These are phyloP conservation scores for Mortierella sp. DNA, from an alignment of 371 early-diverging fungal genomes.

Conservation along the genomic window DNA sequence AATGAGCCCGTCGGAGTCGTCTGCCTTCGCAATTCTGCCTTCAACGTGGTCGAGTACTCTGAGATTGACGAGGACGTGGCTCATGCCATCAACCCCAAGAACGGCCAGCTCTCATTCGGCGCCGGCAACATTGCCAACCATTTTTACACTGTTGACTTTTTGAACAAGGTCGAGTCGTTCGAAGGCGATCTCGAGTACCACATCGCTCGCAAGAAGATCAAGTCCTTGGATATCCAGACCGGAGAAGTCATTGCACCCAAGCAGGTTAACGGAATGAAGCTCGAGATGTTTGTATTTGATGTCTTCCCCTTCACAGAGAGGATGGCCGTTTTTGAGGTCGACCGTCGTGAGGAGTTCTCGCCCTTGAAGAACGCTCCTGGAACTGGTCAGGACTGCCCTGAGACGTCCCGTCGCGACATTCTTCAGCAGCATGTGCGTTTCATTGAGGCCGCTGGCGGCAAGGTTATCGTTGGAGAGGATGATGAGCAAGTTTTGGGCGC, in stretches of 20 bases:
- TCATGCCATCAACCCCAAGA: constrained; percentile 67
- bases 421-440: constrained; percentile 88
- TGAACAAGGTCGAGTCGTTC: constrained; percentile 84
- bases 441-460: constrained; percentile 88
- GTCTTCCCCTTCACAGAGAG: constrained; percentile 91
- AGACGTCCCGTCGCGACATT: constrained; percentile 92
- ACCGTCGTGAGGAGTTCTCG: constrained; percentile 94
- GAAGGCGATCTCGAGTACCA: constrained; percentile 92
- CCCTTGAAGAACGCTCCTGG: constrained; percentile 99
- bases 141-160: constrained; percentile 93
- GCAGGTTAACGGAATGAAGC: constrained; percentile 94
- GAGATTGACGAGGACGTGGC: constrained; percentile 88
- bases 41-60: constrained; percentile 95
- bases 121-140: constrained; percentile 99
- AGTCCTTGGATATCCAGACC: constrained; percentile 82
- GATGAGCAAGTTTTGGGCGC: constrained; percentile 57
- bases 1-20: constrained; percentile 96
- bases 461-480: constrained; percentile 67
- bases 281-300: constrained; percentile 90
- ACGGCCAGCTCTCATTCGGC: constrained; percentile 81
- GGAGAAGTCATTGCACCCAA: constrained; percentile 82
- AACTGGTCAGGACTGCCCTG: constrained; percentile 88
- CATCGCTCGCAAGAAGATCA: constrained; percentile 97
- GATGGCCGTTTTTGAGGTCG: constrained; percentile 93
- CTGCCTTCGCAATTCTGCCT: constrained; percentile 84